Evolutionary conservation across 345 rosid species (phyloP).

Genomic region (Lepidium sativum): DNA sequence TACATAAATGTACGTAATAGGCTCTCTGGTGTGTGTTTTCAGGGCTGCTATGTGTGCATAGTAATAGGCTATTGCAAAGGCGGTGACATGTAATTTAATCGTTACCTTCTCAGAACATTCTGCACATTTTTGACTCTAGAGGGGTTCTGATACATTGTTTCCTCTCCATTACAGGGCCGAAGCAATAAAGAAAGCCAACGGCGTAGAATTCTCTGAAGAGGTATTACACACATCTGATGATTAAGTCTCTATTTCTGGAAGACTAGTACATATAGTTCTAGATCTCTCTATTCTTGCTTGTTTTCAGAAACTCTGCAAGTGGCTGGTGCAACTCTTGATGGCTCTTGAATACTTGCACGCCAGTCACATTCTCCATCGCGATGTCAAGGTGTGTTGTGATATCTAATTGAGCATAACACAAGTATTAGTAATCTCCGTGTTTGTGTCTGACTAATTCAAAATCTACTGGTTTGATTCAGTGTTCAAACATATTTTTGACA

Average conservation of each 20-base stretch:
- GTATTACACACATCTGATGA: background rate
- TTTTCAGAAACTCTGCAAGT: conserved; percentile 82
- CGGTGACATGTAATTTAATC: conserved; percentile 84
- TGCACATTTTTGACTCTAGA: background rate
- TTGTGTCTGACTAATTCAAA: background rate
- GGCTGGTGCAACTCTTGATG: conserved; percentile 94
- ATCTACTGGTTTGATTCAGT: conserved; percentile 34
- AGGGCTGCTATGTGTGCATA: conserved; percentile 99
- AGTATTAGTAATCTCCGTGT: background rate
- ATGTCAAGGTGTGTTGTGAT: conserved; percentile 73
- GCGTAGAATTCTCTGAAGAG: conserved; percentile 78
- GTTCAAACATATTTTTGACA: conserved; percentile 93
- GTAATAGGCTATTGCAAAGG: conserved; percentile 96
- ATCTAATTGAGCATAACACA: background rate
- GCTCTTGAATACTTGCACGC: conserved; percentile 93
- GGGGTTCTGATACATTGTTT: conserved; percentile 9
- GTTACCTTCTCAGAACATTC: conserved; percentile 17
- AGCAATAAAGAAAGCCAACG: conserved; percentile 90
- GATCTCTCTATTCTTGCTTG: conserved; percentile 4
- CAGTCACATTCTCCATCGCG: conserved; percentile 93
- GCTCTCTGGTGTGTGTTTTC: conserved; percentile 17
- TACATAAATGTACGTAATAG: background rate
- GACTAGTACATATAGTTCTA: background rate
- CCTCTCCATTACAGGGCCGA: conserved; percentile 57
- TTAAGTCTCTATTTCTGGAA: background rate